Base-by-base conservation (phyloP, 805 yeast genomes). In the Yarrowia deformans region DNA sequence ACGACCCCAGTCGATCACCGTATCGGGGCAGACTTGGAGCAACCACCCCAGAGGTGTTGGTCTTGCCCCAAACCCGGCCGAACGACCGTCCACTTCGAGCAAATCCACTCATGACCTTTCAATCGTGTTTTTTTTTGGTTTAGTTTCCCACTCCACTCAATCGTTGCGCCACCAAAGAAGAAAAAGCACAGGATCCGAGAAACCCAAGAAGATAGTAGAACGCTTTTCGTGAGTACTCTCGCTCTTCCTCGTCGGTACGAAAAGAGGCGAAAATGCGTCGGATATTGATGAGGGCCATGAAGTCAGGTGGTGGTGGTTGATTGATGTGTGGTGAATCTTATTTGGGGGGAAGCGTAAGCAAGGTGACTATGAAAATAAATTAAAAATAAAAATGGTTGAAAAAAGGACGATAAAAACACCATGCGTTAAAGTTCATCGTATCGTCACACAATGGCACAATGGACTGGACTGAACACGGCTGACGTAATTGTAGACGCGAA, bases 161-260 rank as follows among this genome's bases (percentile, higher is more conserved):
- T 12, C 68, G 68, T 32, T 90, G 96, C 3, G 96, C 93, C 68
- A 90, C 87, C 72, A 91, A 87, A 39, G 94, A 89, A 77, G 92
- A 91, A 42, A 88, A 79, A 14, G 90, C 93, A 76, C 97, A 90
- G 18, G 93, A 85, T 0, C 94, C 92, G 16, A 91, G 77, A 73
- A 90, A 91, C 16, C 97, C 97, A 37, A 91, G 80, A 37, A 92
- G 82, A 71, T 91, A 79, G 73, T 78, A 79, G 71, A 78, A 79
- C 1, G 97, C 97, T 71, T 84, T 83, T 60, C 97, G 81, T 0
- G 97, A 90, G 73, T 87, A 89, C 67, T 82, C 80, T 64, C 93
- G 80, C 76, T 92, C 97, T 73, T 91, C 97, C 73, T 91, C 96
- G 71, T 91, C 97, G 1, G 95, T 86, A 19, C 97, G 79, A 75